These are phyloP conservation scores for Actinomortierella wolfii DNA, from an alignment of 371 early-diverging fungal species.

Conservation along the genomic window DNA sequence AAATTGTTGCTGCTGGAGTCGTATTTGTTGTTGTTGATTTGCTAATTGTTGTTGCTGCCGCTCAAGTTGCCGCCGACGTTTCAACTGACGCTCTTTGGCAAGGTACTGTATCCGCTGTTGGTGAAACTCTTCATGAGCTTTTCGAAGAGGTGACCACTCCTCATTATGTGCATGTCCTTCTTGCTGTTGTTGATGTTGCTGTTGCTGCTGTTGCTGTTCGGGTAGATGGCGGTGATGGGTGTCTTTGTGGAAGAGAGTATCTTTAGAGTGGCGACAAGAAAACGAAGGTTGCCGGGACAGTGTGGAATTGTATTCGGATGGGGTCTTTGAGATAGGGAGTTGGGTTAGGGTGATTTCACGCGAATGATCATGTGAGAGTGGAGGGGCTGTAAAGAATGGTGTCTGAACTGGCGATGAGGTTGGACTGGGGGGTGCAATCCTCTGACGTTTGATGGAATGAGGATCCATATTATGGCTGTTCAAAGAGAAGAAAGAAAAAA, in stretches of 20 bases:
- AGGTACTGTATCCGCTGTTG: constrained; percentile 25
- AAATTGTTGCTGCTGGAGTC: constrained; percentile 1
- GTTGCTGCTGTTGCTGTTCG: background rate
- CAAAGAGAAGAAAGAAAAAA: background rate
- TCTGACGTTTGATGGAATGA: constrained; percentile 32
- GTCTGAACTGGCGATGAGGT: background rate
- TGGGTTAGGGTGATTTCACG: background rate
- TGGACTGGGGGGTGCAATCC: constrained; percentile 26
- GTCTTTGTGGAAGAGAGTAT: constrained; percentile 37
- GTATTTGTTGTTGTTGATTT: background rate
- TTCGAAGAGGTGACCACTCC: constrained; percentile 7
- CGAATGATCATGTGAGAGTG: background rate
- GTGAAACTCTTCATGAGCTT: constrained; percentile 32
- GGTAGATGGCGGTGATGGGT: constrained; percentile 11
- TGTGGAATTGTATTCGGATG: constrained; percentile 3
- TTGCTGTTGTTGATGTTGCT: background rate
- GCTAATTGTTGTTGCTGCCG: constrained; percentile 9
- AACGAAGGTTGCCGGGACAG: constrained; percentile 6
- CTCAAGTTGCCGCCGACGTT: constrained; percentile 21
- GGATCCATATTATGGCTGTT: constrained; percentile 20
- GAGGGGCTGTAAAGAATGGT: background rate
- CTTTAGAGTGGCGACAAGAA: constrained; percentile 15
- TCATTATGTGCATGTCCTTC: background rate
- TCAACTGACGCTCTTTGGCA: constrained; percentile 1
- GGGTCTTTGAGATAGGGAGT: background rate